Percentiles rank a stretch among this genome's conserved stretches.
phyloP scores from a whole-genome alignment of 228 moss, liverwort and hornwort species.

The Sphagnum magellanicum region DNA sequence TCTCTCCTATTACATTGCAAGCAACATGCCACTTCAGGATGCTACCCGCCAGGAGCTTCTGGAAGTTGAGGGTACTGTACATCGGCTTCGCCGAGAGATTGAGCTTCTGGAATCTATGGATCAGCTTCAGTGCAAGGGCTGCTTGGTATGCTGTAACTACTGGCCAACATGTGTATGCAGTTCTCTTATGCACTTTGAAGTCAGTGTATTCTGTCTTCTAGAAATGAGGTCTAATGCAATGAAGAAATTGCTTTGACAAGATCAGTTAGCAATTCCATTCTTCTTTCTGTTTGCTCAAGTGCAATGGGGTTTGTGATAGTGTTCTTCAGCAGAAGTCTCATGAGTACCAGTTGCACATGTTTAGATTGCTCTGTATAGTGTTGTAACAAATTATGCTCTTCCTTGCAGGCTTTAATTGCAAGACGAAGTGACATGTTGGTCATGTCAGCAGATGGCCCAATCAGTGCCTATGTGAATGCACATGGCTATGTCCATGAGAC shows the following conservation, averaged over 20 bases:
- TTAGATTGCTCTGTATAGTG: not conserved
- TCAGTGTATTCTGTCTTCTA: not conserved
- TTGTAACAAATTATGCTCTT: not conserved
- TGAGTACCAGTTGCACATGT: not conserved
- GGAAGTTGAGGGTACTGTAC: slow-evolving; percentile 83
- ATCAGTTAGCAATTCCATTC: not conserved
- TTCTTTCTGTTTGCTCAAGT: not conserved
- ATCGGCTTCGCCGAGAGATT: slow-evolving; percentile 91
- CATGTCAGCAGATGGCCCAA: slow-evolving; percentile 95
- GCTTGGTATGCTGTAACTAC: slow-evolving; percentile 32
- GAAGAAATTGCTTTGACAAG: not conserved
- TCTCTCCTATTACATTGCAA: slow-evolving; percentile 94
- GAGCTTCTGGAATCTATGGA: slow-evolving; percentile 92
- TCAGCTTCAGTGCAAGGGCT: slow-evolving; percentile 77
- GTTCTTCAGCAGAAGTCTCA: not conserved
- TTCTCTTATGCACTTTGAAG: not conserved
- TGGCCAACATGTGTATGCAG: not conserved
- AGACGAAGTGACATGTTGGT: slow-evolving; percentile 95
- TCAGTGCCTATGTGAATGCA: slow-evolving; percentile 86
- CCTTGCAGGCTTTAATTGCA: slow-evolving; percentile 79
- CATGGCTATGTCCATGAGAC: slow-evolving; percentile 88
- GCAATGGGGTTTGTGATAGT: not conserved
- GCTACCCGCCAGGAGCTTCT: slow-evolving; percentile 95
- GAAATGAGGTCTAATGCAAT: not conserved
- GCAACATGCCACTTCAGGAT: slow-evolving; percentile 97